phyloP scores from a whole-genome alignment of 305 asterid species.

The Striga hermonthica region DNA sequence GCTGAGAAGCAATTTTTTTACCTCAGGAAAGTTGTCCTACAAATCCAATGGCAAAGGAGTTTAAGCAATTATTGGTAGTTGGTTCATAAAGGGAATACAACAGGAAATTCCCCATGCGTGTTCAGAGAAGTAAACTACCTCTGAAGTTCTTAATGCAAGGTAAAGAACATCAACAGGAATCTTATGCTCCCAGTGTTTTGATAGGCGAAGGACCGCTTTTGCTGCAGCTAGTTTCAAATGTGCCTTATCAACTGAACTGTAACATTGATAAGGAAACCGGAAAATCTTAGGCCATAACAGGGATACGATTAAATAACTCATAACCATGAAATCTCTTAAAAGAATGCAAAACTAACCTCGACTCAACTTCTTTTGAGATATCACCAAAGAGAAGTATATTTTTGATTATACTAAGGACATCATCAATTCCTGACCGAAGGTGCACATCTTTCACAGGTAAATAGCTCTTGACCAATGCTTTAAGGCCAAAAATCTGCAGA shows the following conservation, averaged over 20 bases:
- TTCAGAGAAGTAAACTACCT: conserved; percentile 42
- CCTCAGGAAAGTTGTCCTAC: conserved; percentile 76
- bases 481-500: conserved; percentile 76
- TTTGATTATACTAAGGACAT: conserved; percentile 57
- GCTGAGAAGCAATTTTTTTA: conserved; percentile 57
- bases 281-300: conserved; percentile 26
- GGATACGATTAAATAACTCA: conserved; percentile 16
- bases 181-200: conserved; percentile 83
- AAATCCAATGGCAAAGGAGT: conserved; percentile 29
- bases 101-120: conserved; percentile 19
- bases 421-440: conserved; percentile 72
- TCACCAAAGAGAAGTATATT: conserved; percentile 71
- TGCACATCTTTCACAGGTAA: conserved; percentile 86
- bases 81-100: conserved; percentile 8
- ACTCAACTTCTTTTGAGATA: conserved; percentile 53
- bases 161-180: conserved; percentile 77
- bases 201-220: conserved; percentile 84
- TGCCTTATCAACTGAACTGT: conserved; percentile 74
- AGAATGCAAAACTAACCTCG: conserved; percentile 52
- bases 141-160: conserved; percentile 67
- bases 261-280: conserved; percentile 34
- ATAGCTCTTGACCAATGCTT: conserved; percentile 86
- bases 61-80: conserved; percentile 26
- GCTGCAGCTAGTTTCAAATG: conserved; percentile 92
- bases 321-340: conserved; percentile 21